Base-by-base conservation (phyloP, 371 early-diverging fungal species). In the Fennellomyces sp. region DNA sequence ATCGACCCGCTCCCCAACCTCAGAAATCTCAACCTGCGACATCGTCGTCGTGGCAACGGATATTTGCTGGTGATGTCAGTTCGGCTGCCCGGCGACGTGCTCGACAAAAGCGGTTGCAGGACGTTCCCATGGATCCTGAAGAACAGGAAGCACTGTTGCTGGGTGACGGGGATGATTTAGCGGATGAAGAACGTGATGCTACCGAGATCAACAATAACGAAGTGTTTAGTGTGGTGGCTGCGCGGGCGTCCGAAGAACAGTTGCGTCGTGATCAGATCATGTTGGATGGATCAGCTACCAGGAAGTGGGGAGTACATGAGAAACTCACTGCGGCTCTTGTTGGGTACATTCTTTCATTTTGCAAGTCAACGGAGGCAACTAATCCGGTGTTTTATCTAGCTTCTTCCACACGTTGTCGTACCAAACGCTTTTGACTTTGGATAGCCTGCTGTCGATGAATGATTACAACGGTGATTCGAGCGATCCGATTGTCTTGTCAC, bases 361-460 rank as follows among this genome's bases (percentile, higher is more conserved):
- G n/a, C n/a, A n/a, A n/a, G n/a, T n/a, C n/a, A n/a, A n/a, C n/a
- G n/a, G n/a, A n/a, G n/a, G n/a, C n/a, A n/a, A n/a, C n/a, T n/a
- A n/a, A n/a, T n/a, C n/a, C n/a, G n/a, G n/a, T n/a, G n/a, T n/a
- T n/a, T n/a, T n/a, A n/a, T 15, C 31, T 60, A 80, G 80, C n/a
- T 82, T 71, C 49, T 82, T 82, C 38, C 73, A 78, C 35, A 38
- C 61, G 3, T 58, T 82, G n/a, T 75, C 76, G 0, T 59, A 50
- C 5, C 69, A 65, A 26, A 41, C 73, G 13, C 53, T 81, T 8
- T 41, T 59, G 1, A 69, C 63, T 1, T 52, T 82, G 35, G 63
- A 69, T 30, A 38, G 64, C 1, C 58, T 80, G 23, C 21, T 80
- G 15, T 64, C 68, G 1, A 10, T 58, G 10, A 58, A 65, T 39